Evolutionary conservation across 441 rosid genomes (phyloP), one percentile per base, ranked within the genome.

Genomic region (Populus trichocarpa): DNA sequence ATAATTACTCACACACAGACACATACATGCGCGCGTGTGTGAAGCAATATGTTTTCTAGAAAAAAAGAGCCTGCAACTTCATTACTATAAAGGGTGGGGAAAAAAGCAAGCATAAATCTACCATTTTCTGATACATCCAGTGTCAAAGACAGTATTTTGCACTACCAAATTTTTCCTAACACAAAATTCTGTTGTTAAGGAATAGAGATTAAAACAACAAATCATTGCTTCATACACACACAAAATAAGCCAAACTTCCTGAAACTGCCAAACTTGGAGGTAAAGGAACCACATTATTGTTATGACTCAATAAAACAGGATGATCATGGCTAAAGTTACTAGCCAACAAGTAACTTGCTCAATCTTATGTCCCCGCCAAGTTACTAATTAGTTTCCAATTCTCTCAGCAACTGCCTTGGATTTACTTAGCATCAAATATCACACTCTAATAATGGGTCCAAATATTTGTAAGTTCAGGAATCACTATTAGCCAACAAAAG

Each of bases 401-500:
- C 67, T 71, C 65, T 4, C 26, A 66, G 16, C 50, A 22, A 12
- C 25, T n/a, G 32, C 22, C 26, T 32, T 8, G 4, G 42, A 59
- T 70, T 57, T 18, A n/a, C n/a, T n/a, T n/a, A n/a, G n/a, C n/a
- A n/a, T n/a, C n/a, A n/a, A n/a, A 26, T 38, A n/a, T 46, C n/a
- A n/a, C 67, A 46, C 38, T 7, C 70, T 7, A 35, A 35, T 5
- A 18, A 1, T 53, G 61, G n/a, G n/a, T 53, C 68, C 68, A 36
- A 69, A 73, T 70, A 20, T 30, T 23, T 65, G 18, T 78, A 75
- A 67, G 63, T 77, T 22, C 50, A 30, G 8, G 65, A 68, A 40
- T 71, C 32, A 30, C 32, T 30, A 2, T 69, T 64, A 23, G 73
- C 65, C 73, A 30, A 35, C 74, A 71, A 79, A 71, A 70, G n/a